Evolutionary conservation across 176 grass and related monocot species (phyloP).

Genomic region (Chrysopogon serrulatus): DNA sequence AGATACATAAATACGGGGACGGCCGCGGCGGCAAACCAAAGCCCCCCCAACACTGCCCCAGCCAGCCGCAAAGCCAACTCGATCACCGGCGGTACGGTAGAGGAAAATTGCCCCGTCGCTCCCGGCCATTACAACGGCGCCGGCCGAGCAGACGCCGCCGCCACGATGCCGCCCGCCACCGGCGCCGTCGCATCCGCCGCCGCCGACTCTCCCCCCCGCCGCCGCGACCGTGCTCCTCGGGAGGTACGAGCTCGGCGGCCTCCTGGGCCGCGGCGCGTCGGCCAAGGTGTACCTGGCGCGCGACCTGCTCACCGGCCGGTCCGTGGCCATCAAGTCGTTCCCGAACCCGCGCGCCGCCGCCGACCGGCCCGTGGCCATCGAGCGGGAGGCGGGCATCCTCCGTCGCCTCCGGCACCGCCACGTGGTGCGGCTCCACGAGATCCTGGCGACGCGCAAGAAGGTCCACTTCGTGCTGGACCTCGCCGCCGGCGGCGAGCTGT

Average conservation of each 20-base stretch:
- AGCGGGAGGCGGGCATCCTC: conserved; percentile 69
- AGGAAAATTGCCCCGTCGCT: conserved; percentile 8
- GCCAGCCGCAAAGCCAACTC: background rate
- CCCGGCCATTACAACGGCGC: conserved; percentile 34
- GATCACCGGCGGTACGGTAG: background rate
- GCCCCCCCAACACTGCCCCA: background rate
- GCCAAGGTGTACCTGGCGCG: conserved; percentile 84
- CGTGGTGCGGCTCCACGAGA: conserved; percentile 65
- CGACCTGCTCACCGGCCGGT: conserved; percentile 46
- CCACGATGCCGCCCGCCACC: conserved; percentile 54
- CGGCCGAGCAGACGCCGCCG: conserved; percentile 39
- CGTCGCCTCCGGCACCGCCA: conserved; percentile 63
- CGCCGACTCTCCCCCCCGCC: background rate
- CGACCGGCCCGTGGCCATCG: conserved; percentile 11
- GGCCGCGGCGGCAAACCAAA: background rate
- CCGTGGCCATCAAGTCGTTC: conserved; percentile 82
- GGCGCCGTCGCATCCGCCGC: conserved; percentile 24
- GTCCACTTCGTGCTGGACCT: conserved; percentile 79
- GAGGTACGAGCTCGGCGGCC: conserved; percentile 52
- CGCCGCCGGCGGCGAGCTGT: conserved; percentile 66
- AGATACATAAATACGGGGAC: conserved; percentile 5
- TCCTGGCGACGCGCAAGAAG: conserved; percentile 60
- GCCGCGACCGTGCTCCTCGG: conserved; percentile 42
- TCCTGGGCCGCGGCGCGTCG: conserved; percentile 87
- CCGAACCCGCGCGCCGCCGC: conserved; percentile 32